Percentiles rank a stretch among this genome's conserved stretches.
Evolutionary conservation across 495 filamentous ascomycete species (phyloP).

Genomic region (Aspergillus steynii): DNA sequence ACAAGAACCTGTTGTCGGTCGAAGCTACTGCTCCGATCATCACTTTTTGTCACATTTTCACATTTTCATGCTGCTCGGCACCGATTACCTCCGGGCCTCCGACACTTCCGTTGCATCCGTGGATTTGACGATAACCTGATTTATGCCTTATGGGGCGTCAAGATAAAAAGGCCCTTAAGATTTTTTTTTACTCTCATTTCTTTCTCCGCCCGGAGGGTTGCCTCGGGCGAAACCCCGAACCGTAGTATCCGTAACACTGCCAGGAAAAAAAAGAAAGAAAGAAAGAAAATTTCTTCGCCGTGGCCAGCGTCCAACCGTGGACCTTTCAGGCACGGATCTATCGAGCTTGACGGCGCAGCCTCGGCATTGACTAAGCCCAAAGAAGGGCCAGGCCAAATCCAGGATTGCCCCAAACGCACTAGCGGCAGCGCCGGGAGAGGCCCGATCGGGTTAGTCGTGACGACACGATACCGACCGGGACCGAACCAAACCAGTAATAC

Average conservation of each 20-base stretch:
- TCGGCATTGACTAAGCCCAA: neutral
- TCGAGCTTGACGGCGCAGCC: neutral
- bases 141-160: slow-evolving; percentile 3
- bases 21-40: slow-evolving; percentile 17
- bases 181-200: neutral
- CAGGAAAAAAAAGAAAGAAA: neutral
- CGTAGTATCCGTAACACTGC: neutral
- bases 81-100: slow-evolving; percentile 27
- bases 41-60: slow-evolving; percentile 25
- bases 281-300: neutral
- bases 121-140: slow-evolving; percentile 18
- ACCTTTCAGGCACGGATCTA: neutral
- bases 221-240: slow-evolving; percentile 2
- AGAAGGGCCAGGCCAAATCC: neutral
- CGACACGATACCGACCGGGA: slow-evolving; percentile 17
- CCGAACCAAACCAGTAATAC: slow-evolving; percentile 20
- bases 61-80: slow-evolving; percentile 22
- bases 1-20: neutral
- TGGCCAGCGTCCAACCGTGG: neutral
- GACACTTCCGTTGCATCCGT: slow-evolving; percentile 36
- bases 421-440: neutral
- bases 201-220: neutral
- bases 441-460: slow-evolving; percentile 15
- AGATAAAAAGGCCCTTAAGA: slow-evolving; percentile 10
- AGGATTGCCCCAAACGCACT: neutral